Evolutionary conservation across 202 grass and related monocot genomes (phyloP).

Genomic region (Digitaria exilis): DNA sequence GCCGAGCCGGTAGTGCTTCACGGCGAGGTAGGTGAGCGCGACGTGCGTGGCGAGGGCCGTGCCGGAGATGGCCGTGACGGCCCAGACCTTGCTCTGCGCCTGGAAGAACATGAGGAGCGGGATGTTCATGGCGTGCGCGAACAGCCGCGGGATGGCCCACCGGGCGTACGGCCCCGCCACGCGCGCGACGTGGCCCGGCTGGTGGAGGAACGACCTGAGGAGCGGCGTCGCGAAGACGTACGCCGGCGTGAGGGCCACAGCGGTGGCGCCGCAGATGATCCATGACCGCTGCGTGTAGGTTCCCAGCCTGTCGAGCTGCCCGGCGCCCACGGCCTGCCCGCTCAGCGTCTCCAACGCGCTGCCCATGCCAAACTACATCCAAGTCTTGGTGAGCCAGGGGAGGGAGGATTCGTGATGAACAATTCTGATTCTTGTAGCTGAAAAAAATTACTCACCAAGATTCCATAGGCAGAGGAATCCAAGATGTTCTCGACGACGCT

Average conservation of each 20-base stretch:
- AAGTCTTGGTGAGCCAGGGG: too few relatives aligned
- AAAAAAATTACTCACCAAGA: constrained; percentile 44
- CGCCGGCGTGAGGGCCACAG: constrained; percentile 36
- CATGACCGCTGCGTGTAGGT: constrained; percentile 68
- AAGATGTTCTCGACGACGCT: constrained; percentile 64
- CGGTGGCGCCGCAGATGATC: constrained; percentile 55
- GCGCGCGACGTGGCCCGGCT: constrained; percentile 30
- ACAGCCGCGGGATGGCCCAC: constrained; percentile 53
- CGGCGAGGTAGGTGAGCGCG: constrained; percentile 50
- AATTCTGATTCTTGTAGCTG: not conserved
- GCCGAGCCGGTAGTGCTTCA: constrained; percentile 37
- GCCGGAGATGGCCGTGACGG: constrained; percentile 47
- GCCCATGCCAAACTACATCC: constrained; percentile 55
- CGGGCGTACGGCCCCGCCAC: constrained; percentile 46
- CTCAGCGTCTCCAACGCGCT: constrained; percentile 73
- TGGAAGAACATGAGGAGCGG: constrained; percentile 71
- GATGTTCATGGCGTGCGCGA: constrained; percentile 62
- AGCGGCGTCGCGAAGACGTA: constrained; percentile 51
- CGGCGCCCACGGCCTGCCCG: constrained; percentile 70
- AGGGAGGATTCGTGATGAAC: not conserved
- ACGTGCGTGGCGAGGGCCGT: constrained; percentile 39
- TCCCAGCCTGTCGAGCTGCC: constrained; percentile 50
- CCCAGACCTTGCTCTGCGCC: constrained; percentile 61
- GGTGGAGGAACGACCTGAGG: constrained; percentile 34
- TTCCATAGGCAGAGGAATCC: constrained; percentile 58